phyloP scores from a whole-genome alignment of 768 basidiomycete genomes.

The Calocera cornea region DNA sequence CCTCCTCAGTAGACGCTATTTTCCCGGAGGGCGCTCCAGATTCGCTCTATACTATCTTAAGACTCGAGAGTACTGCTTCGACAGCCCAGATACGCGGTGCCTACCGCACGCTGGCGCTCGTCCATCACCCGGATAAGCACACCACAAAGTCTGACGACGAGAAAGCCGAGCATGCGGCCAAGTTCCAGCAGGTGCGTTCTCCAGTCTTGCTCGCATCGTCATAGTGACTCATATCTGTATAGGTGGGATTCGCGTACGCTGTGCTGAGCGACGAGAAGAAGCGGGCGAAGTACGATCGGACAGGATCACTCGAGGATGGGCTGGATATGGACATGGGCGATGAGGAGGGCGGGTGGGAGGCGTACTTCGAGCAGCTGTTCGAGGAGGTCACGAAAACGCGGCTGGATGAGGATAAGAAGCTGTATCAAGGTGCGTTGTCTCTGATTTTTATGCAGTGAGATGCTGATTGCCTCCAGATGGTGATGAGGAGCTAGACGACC shows the following conservation, averaged over 20 bases:
- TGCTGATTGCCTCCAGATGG: constrained; percentile 43
- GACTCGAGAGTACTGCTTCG: constrained; percentile 39
- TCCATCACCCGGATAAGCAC: constrained; percentile 86
- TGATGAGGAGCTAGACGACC: constrained; percentile 65
- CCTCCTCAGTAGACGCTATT: neutral
- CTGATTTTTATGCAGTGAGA: neutral
- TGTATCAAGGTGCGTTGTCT: constrained; percentile 67
- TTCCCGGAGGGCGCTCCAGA: neutral
- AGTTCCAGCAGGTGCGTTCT: constrained; percentile 53
- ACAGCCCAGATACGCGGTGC: constrained; percentile 46
- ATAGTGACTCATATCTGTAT: neutral
- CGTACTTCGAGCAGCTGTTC: constrained; percentile 85
- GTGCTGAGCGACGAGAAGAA: constrained; percentile 69
- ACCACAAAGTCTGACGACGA: constrained; percentile 41
- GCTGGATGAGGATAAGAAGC: constrained; percentile 85
- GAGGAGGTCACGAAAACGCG: constrained; percentile 73
- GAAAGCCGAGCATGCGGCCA: constrained; percentile 52
- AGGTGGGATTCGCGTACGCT: constrained; percentile 82
- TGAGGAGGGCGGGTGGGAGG: constrained; percentile 83
- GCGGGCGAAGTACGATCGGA: constrained; percentile 66
- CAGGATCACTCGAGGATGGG: constrained; percentile 73
- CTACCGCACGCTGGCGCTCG: constrained; percentile 71
- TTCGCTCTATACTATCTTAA: constrained; percentile 57
- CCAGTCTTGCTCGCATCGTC: neutral
- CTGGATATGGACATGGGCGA: constrained; percentile 39